Evolutionary conservation across 305 asterid species (phyloP).

Genomic region (Solanum hybrid): DNA sequence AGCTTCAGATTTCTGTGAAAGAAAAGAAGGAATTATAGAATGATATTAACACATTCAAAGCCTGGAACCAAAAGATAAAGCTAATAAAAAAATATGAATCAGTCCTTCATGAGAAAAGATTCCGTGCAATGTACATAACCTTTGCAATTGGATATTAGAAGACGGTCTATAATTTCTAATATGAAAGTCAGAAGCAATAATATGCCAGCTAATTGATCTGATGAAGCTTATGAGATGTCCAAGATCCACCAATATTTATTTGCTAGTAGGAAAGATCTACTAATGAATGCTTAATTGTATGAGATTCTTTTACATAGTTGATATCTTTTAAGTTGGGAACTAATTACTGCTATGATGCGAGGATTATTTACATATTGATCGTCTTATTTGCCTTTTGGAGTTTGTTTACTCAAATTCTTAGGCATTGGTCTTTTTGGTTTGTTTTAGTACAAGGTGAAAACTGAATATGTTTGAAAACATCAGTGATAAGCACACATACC

Average conservation of each 20-base stretch:
- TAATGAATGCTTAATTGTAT: neutral
- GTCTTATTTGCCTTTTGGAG: neutral
- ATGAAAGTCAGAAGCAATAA: neutral
- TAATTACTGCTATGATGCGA: neutral
- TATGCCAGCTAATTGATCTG: neutral
- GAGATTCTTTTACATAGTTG: neutral
- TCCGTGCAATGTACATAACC: neutral
- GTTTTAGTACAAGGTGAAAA: neutral
- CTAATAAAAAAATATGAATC: neutral
- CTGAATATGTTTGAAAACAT: neutral
- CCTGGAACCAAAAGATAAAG: constrained; percentile 5
- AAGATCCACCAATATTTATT: neutral
- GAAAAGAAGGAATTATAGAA: constrained; percentile 9
- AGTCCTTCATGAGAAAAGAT: neutral
- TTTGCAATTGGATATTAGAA: neutral
- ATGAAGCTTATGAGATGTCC: neutral
- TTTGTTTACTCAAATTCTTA: neutral
- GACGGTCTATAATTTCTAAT: neutral
- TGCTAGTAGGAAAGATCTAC: neutral
- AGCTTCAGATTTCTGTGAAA: constrained; percentile 67
- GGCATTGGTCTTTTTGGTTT: neutral
- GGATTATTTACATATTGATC: neutral
- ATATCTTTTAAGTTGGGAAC: neutral
- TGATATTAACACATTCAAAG: neutral
- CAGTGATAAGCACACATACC: neutral